phyloP scores from a whole-genome alignment of 805 yeast species.

The Zygoascus bituminiphila region DNA sequence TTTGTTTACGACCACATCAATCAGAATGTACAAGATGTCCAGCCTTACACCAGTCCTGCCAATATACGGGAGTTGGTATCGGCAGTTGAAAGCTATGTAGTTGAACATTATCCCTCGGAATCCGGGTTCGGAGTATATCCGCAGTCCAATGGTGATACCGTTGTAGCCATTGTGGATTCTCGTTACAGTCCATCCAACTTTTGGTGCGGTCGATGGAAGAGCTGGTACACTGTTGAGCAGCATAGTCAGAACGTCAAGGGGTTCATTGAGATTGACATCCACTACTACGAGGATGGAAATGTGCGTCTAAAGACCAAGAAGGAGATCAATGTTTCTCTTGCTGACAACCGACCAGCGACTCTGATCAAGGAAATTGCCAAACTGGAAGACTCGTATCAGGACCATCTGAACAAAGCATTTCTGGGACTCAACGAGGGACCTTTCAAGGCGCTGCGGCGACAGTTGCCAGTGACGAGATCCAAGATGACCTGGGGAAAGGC shows the following conservation, averaged over 20 bases:
- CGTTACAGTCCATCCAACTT: slow-evolving; percentile 66
- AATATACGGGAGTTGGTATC: slow-evolving; percentile 12
- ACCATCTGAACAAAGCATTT: slow-evolving; percentile 53
- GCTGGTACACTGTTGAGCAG: slow-evolving; percentile 44
- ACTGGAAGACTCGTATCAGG: slow-evolving; percentile 54
- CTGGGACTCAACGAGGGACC: slow-evolving; percentile 65
- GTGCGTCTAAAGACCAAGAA: slow-evolving; percentile 59
- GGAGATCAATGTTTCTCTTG: slow-evolving; percentile 6
- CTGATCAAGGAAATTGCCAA: slow-evolving; percentile 41
- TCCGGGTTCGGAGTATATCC: slow-evolving; percentile 39
- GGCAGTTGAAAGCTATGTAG: slow-evolving; percentile 38
- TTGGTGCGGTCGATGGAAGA: slow-evolving; percentile 86
- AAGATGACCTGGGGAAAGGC: slow-evolving; percentile 94
- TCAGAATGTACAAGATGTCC: slow-evolving; percentile 1
- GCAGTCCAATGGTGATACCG: slow-evolving; percentile 24
- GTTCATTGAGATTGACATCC: slow-evolving; percentile 58
- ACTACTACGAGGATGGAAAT: slow-evolving; percentile 94
- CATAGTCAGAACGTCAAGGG: slow-evolving; percentile 39
- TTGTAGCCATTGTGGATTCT: slow-evolving; percentile 59
- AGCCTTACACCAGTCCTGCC: background rate
- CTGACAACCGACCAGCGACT: slow-evolving; percentile 9
- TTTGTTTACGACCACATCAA: slow-evolving; percentile 23
- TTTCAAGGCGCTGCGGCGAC: slow-evolving; percentile 82
- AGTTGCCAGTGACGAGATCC: slow-evolving; percentile 83
- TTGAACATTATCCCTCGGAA: slow-evolving; percentile 60